Base-by-base conservation (phyloP, 768 basidiomycete genomes). In the Termitomyces sp. region DNA sequence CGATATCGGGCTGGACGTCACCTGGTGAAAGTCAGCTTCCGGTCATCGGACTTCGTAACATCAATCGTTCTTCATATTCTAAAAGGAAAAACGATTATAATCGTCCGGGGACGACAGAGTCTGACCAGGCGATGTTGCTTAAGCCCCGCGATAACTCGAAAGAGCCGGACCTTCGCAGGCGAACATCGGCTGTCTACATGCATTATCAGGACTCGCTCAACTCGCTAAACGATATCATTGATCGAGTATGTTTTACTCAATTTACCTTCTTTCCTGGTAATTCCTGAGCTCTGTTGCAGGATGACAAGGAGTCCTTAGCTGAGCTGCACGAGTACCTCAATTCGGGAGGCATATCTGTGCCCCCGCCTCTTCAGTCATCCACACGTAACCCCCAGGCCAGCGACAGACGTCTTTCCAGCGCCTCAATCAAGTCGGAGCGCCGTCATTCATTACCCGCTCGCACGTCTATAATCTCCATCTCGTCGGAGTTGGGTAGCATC, bases 191-290 rank as follows among this genome's bases (percentile, higher is more conserved):
- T 23, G 78, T 86, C 47, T 93, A 91, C 69, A 74, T 80, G 61
- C 88, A 91, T 59, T 91, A 90, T 64, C 85, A 89, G 56, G 83
- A 88, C 59, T 93, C 91, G 27, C 70, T 93, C 60, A 86, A 86
- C 59, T 91, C 91, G n/a, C 72, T 93, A 55, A 75, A 80, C 56
- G 88, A 90, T 64, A 91, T 93, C 58, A 75, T 93, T 35, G 88
- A 91, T 66, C 75, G 86, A 63, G 90, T 92, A 68, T 54, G 85
- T 76, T 34, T 25, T 39, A 32, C 53, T 11, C 19, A 10, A 45
- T 11, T 2, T 27, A 8, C 43, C 30, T 39, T n/a, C 51, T 16
- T 30, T 9, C 47, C 42, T 42, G 46, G n/a, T 37, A 16, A 32
- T 56, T 32, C 46, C 34, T 55, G 11, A 47, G 25, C 1, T 30